phyloP scores from a whole-genome alignment of 1,284 basidiomycete species.

The Afroboletus lepidellus region DNA sequence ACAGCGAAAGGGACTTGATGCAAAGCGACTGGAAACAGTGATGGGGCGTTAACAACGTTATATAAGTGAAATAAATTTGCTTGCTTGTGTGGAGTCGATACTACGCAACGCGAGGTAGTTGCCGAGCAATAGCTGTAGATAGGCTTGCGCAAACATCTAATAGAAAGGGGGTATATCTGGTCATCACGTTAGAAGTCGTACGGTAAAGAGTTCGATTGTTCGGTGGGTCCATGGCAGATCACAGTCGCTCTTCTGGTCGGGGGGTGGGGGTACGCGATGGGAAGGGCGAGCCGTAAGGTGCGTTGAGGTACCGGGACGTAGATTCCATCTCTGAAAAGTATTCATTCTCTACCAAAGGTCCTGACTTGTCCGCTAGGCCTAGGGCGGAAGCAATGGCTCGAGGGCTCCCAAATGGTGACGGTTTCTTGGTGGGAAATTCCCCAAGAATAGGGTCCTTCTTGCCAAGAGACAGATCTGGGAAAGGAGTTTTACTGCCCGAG shows the following conservation, averaged over 20 bases:
- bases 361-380: slow-evolving; percentile 39
- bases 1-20: slow-evolving; percentile 21
- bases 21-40: slow-evolving; percentile 30
- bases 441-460: slow-evolving; percentile 58
- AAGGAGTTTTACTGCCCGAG: slow-evolving; percentile 38
- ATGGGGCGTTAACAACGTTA: slow-evolving; percentile 33
- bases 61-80: slow-evolving; percentile 38
- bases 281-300: slow-evolving; percentile 67
- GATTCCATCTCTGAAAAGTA: slow-evolving; percentile 51
- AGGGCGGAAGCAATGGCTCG: slow-evolving; percentile 48
- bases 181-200: slow-evolving; percentile 37
- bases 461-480: slow-evolving; percentile 51
- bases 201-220: slow-evolving; percentile 26
- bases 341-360: slow-evolving; percentile 31
- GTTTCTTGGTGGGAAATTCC: slow-evolving; percentile 48
- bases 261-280: slow-evolving; percentile 60
- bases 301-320: slow-evolving; percentile 55
- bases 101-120: slow-evolving; percentile 25
- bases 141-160: slow-evolving; percentile 34
- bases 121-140: slow-evolving; percentile 37
- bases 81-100: slow-evolving; percentile 28
- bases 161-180: slow-evolving; percentile 35
- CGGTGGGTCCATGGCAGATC: slow-evolving; percentile 17
- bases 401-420: slow-evolving; percentile 52
- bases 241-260: slow-evolving; percentile 33